Evolutionary conservation across 345 rosid genomes (phyloP).

Genomic region (Salix udensis): DNA sequence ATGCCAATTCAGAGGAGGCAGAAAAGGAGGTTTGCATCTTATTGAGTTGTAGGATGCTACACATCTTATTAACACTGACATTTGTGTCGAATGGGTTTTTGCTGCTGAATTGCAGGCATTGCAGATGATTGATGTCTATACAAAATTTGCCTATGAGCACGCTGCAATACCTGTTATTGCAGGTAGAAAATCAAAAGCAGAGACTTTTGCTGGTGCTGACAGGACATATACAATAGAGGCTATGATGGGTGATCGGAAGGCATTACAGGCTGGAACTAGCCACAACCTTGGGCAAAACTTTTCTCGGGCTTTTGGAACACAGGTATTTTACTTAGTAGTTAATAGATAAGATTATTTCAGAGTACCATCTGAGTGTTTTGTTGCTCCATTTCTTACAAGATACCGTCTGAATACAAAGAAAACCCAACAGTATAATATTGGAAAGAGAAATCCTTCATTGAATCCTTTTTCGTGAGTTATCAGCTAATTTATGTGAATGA

Average conservation of each 20-base stretch:
- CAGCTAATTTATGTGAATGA: not conserved
- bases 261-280: constrained; percentile 92
- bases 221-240: constrained; percentile 93
- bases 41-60: constrained; percentile 10
- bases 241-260: constrained; percentile 98
- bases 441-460: too few relatives aligned
- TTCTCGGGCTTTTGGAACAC: constrained; percentile 83
- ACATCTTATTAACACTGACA: not conserved
- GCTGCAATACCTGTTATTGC: constrained; percentile 92
- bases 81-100: constrained; percentile 22
- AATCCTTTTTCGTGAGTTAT: not conserved
- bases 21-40: constrained; percentile 68
- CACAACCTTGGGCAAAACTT: constrained; percentile 94
- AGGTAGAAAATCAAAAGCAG: constrained; percentile 82
- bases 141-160: constrained; percentile 85
- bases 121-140: constrained; percentile 85
- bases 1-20: constrained; percentile 82
- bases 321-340: constrained; percentile 35
- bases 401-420: not conserved
- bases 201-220: constrained; percentile 91
- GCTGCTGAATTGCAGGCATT: constrained; percentile 57
- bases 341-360: not conserved
- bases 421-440: not conserved
- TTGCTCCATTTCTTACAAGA: not conserved
- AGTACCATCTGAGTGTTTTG: not conserved